A percentile compares a stretch with the other conserved stretches of the same genome.
Evolutionary conservation across 176 grass and related monocot species (phyloP).

Genomic region (Saccharum spontaneum): DNA sequence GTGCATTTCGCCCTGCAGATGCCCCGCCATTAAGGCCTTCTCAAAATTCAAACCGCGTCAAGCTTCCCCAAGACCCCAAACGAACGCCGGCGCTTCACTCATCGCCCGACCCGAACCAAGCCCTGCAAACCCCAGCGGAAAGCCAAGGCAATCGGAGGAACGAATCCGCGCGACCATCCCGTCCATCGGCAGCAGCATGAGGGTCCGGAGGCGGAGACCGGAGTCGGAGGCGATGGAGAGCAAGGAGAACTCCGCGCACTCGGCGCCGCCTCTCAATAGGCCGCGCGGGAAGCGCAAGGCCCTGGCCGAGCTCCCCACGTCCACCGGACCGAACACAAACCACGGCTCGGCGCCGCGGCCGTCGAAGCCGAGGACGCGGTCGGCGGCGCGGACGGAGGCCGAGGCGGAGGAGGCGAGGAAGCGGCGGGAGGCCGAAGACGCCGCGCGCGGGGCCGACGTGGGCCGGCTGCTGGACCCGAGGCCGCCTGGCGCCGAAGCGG

Average conservation of each 20-base stretch:
- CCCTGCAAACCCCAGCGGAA: background rate
- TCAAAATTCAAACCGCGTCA: constrained; percentile 20
- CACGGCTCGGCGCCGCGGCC: background rate
- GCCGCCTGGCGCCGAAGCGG: constrained; percentile 4
- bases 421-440: background rate
- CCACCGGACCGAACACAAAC: background rate
- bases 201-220: background rate
- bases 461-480: background rate
- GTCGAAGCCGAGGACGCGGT: constrained; percentile 41
- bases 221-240: constrained; percentile 7
- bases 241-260: constrained; percentile 20
- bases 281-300: constrained; percentile 21
- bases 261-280: background rate
- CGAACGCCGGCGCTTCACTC: background rate
- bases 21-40: background rate
- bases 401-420: constrained; percentile 13
- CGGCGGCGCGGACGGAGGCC: constrained; percentile 30
- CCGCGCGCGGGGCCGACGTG: background rate
- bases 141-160: background rate
- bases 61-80: background rate
- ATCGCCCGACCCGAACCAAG: background rate
- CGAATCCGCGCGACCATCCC: background rate
- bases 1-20: background rate
- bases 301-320: constrained; percentile 29
- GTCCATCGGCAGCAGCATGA: background rate